Conservation (phyloP, 495 filamentous ascomycete species). For the Daldinia caldariorum region DNA sequence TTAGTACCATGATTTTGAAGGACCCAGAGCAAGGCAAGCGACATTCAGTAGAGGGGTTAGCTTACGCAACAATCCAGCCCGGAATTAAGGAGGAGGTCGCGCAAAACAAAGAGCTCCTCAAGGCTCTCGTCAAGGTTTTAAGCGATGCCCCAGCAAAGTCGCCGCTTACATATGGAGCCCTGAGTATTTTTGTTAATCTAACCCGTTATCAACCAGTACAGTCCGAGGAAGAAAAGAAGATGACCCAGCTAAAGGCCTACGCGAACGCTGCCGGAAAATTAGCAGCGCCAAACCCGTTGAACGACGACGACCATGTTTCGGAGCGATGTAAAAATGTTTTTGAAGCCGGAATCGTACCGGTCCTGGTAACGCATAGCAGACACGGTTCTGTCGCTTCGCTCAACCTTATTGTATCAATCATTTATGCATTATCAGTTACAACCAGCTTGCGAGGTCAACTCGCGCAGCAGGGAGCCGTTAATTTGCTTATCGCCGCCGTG, state of each 20-base stretch:
- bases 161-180: slow-evolving; percentile 80
- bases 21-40: slow-evolving; percentile 65
- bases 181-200: slow-evolving; percentile 85
- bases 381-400: slow-evolving; percentile 71
- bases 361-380: slow-evolving; percentile 76
- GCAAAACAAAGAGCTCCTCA: slow-evolving; percentile 71
- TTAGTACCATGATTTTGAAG: slow-evolving; percentile 78
- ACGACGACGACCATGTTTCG: slow-evolving; percentile 77
- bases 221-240: slow-evolving; percentile 90
- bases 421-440: slow-evolving; percentile 77
- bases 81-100: slow-evolving; percentile 82
- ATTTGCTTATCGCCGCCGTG: slow-evolving; percentile 77
- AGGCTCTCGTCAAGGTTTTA: slow-evolving; percentile 70
- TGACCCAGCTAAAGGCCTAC: slow-evolving; percentile 90
- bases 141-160: slow-evolving; percentile 68
- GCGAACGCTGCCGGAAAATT: slow-evolving; percentile 79
- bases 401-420: slow-evolving; percentile 74
- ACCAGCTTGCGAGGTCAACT: slow-evolving; percentile 77
- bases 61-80: slow-evolving; percentile 85
- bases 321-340: slow-evolving; percentile 80
- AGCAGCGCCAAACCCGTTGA: slow-evolving; percentile 69
- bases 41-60: slow-evolving; percentile 88
- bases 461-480: slow-evolving; percentile 90
- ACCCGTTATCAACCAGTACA: slow-evolving; percentile 81
- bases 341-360: slow-evolving; percentile 75